Percentiles rank a stretch among this genome's conserved stretches.
phyloP scores from a whole-genome alignment of 2,329 filamentous ascomycete genomes.

The Tolypocladium tundrense region DNA sequence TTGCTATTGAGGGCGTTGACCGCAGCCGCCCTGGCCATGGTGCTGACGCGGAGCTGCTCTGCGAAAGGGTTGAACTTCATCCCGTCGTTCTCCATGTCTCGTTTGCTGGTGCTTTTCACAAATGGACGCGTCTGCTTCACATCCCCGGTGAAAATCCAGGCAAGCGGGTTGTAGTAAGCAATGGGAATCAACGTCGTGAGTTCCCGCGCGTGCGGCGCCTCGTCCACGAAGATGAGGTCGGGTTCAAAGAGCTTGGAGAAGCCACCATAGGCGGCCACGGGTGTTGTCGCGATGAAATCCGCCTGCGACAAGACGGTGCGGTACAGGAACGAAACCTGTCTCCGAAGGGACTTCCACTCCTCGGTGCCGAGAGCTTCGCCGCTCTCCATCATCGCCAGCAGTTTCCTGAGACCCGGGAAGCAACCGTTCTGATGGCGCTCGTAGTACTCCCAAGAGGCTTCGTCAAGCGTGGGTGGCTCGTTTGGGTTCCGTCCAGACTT shows the following conservation, averaged over 20 bases:
- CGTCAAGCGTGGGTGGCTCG: slow-evolving; percentile 29
- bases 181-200: slow-evolving; percentile 33
- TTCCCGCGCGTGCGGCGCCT: slow-evolving; percentile 40
- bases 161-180: slow-evolving; percentile 28
- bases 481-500: slow-evolving; percentile 6
- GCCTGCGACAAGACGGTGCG: slow-evolving; percentile 23
- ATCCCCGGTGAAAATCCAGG: slow-evolving; percentile 36
- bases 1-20: slow-evolving; percentile 20
- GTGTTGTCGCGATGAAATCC: slow-evolving; percentile 36
- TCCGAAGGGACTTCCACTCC: slow-evolving; percentile 19
- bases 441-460: slow-evolving; percentile 31
- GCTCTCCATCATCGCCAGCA: slow-evolving; percentile 22
- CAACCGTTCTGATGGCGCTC: slow-evolving; percentile 17
- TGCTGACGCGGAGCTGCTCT: slow-evolving; percentile 22
- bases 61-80: slow-evolving; percentile 20
- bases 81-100: slow-evolving; percentile 7
- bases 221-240: slow-evolving; percentile 78
- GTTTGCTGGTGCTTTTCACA: slow-evolving; percentile 17
- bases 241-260: slow-evolving; percentile 54
- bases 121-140: slow-evolving; percentile 34
- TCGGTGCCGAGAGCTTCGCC: slow-evolving; percentile 13
- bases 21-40: slow-evolving; percentile 27
- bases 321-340: slow-evolving; percentile 25
- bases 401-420: slow-evolving; percentile 23
- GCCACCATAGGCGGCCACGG: slow-evolving; percentile 27